Base-by-base conservation (phyloP, 1,284 basidiomycete genomes). In the Malassezia psittaci region DNA sequence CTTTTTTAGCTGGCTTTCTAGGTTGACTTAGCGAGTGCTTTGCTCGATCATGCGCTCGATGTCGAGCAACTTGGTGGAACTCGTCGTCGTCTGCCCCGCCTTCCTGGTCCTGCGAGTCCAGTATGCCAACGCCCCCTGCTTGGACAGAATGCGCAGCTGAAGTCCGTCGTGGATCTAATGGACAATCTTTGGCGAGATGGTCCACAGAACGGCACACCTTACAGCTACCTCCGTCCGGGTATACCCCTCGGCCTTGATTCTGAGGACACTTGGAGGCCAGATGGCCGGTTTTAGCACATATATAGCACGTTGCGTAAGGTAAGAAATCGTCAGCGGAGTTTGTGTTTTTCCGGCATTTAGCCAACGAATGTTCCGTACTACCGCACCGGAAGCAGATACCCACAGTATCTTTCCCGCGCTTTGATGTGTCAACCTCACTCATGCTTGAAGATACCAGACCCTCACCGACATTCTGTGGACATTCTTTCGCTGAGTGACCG, bases 171-270 rank as follows among this genome's bases (percentile, higher is more conserved):
- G 54, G 81, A 52, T 85, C 76, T 56, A 86, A 73, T 32, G 78
- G 78, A 72, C 90, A 96, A 74, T 93, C 83, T 66, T 83, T 86
- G 0, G 88, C 90, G 10, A 93, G 80, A 77, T 94, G 90, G 1
- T 83, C 81, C 3, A 84, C 90, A 48, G 85, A 82, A 3, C 83
- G 82, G 70, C 90, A 96, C 10, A 94, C 78, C 69, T 90, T 93
- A 72, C 90, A 96, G 72, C 89, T 90, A 2, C 90, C 90, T 19
- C 90, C 90, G 62, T 91, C 86, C 0, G 89, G 88, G 68, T 94
- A 96, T 29, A 94, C 80, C 1, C 90, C 90, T 59, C 82, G 85
- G 1, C 80, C 80, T 55, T 81, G 80, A 68, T 94, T 94, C 66
- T 85, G 77, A 0, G 87, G 85, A 75, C 90, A 96, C 16, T 81